Evolutionary conservation across 108 stramenopile genomes (phyloP), one percentile per base, ranked within the genome.

Genomic region (Cyclostephanos invisitatus): DNA sequence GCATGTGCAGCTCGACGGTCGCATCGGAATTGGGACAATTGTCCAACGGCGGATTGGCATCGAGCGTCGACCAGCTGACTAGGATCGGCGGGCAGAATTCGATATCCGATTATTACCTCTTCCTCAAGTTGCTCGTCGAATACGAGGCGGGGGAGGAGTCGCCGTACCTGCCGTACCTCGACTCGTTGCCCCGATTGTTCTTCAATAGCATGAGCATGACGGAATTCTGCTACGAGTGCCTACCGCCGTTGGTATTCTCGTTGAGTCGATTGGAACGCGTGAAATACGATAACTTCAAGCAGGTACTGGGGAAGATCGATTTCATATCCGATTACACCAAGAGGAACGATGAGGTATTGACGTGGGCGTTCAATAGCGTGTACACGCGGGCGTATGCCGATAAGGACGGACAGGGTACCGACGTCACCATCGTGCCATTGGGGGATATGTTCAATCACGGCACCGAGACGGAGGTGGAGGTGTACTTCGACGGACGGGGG

Each of bases 41-140:
- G 28, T 65, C 64, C 24, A 47, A 59, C 32, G 72, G 72, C 14
- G 53, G 71, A 29, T 51, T 81, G 14, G 44, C 25, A 2, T 24
- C 40, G n/a, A 76, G 76, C 6, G 76, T 64, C 2, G 76, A 77
- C 47, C 67, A 68, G 49, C 36, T 82, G 47, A 35, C 32, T 12
- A 66, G 62, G 12, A 73, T 80, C 50, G 80, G 75, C 21, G 62
- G 68, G 0, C 44, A 62, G 14, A 64, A 60, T 46, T 58, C 50
- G 65, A 51, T 77, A 22, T 46, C 76, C 6, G 66, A 82, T 28
- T 88, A 84, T 57, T 62, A 84, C 44, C 64, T 88, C 22, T 86
- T 86, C 48, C 42, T 88, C 10, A 86, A 84, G 51, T 21, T 88
- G 2, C 64, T 88, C 17, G 62, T 77, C 15, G 87, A 88, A 68